Conservation (phyloP, 805 yeast genomes). For the Peterozyma xylosa region DNA sequence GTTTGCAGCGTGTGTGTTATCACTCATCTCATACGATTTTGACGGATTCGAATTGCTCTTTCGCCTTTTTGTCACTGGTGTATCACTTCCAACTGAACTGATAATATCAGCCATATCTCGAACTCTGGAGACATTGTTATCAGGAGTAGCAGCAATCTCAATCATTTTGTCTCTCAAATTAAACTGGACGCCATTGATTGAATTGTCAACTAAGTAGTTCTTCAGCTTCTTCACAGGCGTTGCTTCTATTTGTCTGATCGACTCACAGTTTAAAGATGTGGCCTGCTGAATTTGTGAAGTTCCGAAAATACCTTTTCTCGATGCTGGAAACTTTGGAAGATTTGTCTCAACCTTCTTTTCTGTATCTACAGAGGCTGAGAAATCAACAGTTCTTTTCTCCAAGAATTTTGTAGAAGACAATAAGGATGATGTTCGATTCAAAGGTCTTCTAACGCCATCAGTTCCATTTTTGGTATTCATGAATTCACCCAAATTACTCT, state of each 20-base stretch:
- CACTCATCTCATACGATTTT: no score
- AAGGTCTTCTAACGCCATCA: neutral
- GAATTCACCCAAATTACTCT: conserved; percentile 5
- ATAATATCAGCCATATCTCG: neutral
- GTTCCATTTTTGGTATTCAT: neutral
- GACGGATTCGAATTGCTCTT: neutral
- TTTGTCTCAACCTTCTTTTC: neutral
- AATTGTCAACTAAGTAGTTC: neutral
- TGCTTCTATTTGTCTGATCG: conserved; percentile 6
- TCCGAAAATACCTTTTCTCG: conserved; percentile 6
- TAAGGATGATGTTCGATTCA: neutral
- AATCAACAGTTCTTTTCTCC: conserved; percentile 9
- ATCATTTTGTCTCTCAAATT: neutral
- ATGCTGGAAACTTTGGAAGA: neutral
- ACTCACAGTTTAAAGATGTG: neutral
- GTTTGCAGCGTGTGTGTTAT: no score
- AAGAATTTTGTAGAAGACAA: conserved; percentile 6
- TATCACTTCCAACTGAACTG: neutral
- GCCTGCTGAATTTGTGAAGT: neutral
- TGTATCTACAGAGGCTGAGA: neutral
- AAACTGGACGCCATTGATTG: neutral
- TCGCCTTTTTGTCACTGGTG: conserved; percentile 1
- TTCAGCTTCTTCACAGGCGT: conserved; percentile 8
- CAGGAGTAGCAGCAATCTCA: conserved; percentile 7
- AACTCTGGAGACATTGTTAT: neutral